phyloP scores from a whole-genome alignment of 176 grass and related monocot species.

The Carex kokanica region DNA sequence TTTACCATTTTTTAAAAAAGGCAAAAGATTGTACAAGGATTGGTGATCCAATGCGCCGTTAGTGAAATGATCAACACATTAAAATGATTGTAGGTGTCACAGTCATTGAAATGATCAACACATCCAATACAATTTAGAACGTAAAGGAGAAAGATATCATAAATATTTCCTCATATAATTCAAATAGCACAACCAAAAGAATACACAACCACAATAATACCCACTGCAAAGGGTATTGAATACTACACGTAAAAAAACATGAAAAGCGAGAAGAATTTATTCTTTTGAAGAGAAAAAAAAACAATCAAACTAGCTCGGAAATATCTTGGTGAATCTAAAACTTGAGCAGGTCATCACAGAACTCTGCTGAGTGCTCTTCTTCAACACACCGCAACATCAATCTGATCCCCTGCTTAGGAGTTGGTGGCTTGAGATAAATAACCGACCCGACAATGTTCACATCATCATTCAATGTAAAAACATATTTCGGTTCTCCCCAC shows the following conservation, averaged over 20 bases:
- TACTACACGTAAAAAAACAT: neutral
- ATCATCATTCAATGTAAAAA: conserved; percentile 71
- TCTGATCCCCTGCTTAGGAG: conserved; percentile 57
- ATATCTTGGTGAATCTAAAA: conserved; percentile 15
- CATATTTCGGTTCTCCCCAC: conserved; percentile 45
- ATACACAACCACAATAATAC: neutral
- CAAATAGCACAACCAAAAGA: neutral
- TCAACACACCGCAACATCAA: conserved; percentile 73
- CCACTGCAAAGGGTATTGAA: no score
- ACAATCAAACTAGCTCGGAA: neutral
- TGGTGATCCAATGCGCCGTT: no score
- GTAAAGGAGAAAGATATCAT: neutral
- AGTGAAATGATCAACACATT: no score
- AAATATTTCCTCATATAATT: neutral
- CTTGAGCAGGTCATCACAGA: conserved; percentile 51
- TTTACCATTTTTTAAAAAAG: no score
- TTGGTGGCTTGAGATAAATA: conserved; percentile 64
- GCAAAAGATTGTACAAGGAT: no score
- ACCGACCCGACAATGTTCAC: conserved; percentile 54
- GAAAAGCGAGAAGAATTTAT: neutral
- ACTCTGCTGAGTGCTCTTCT: conserved; percentile 42
- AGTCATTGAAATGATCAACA: no score
- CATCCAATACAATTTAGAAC: no score
- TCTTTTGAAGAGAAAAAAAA: neutral
- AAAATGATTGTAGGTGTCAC: no score